Evolutionary conservation across 768 basidiomycete species (phyloP).

Genomic region (Holtermannia corniformis): DNA sequence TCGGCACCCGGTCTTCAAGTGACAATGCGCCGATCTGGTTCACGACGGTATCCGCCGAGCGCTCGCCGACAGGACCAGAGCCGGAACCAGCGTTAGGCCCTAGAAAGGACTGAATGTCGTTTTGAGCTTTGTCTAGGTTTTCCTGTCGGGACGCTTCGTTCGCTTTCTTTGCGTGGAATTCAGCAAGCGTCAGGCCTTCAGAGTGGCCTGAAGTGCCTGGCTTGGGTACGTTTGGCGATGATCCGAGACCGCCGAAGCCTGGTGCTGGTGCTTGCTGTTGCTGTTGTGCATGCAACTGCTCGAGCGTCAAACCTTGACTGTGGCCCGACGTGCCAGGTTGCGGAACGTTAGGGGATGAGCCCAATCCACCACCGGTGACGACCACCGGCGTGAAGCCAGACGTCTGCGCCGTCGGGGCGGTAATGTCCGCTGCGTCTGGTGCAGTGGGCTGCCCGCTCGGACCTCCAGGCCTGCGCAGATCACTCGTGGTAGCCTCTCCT

Average conservation of each 20-base stretch:
- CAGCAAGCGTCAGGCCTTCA: slow-evolving; percentile 26
- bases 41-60: neutral
- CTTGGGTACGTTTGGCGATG: slow-evolving; percentile 26
- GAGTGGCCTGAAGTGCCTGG: slow-evolving; percentile 27
- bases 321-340: neutral
- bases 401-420: neutral
- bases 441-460: neutral
- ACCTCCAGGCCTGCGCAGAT: neutral
- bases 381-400: neutral
- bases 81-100: slow-evolving; percentile 4
- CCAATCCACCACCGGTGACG: neutral
- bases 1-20: neutral
- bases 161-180: slow-evolving; percentile 24
- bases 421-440: neutral
- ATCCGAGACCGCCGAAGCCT: slow-evolving; percentile 21
- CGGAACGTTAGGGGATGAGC: no score
- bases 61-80: slow-evolving; percentile 5
- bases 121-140: no score
- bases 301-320: neutral
- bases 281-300: neutral
- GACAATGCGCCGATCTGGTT: slow-evolving; percentile 1
- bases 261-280: no score
- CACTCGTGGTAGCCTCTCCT: neutral
- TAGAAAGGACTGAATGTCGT: neutral
- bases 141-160: slow-evolving; percentile 6